These are phyloP conservation scores for Aureobasidium sp. DNA, from an alignment of 2,329 filamentous ascomycete species.

Conservation along the genomic window DNA sequence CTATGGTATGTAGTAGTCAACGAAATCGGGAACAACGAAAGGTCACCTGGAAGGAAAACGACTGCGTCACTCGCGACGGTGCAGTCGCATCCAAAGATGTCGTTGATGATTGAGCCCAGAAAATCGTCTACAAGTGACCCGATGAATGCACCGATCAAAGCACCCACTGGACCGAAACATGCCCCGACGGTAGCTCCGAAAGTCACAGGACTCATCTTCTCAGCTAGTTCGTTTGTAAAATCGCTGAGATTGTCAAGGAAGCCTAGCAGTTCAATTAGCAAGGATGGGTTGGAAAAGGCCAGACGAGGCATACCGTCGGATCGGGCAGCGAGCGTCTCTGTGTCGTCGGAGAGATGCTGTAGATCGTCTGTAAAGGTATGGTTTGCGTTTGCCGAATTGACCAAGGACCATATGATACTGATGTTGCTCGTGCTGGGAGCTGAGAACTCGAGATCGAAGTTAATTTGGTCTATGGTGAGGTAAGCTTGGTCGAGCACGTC, in stretches of 20 bases:
- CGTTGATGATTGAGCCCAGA: neutral
- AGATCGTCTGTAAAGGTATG: neutral
- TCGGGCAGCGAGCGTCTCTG: neutral
- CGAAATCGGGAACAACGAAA: neutral
- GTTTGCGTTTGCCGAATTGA: neutral
- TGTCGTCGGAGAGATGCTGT: neutral
- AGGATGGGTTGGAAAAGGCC: neutral
- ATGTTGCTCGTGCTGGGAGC: neutral
- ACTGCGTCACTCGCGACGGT: neutral
- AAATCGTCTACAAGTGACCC: neutral
- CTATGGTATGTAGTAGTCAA: neutral
- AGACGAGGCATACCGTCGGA: neutral
- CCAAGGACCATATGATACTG: neutral
- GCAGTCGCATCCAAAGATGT: neutral
- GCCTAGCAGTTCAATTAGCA: neutral
- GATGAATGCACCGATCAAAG: neutral
- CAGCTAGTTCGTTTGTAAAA: neutral
- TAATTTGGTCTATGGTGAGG: neutral
- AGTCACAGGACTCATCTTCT: neutral
- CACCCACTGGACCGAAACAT: neutral
- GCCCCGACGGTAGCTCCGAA: neutral
- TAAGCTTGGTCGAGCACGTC: neutral
- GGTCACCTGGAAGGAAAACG: neutral
- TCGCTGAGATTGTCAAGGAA: neutral
- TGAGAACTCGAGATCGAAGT: neutral